Base-by-base conservation (phyloP, 192 early-diverging fungal species). In the Podila epicladia region DNA sequence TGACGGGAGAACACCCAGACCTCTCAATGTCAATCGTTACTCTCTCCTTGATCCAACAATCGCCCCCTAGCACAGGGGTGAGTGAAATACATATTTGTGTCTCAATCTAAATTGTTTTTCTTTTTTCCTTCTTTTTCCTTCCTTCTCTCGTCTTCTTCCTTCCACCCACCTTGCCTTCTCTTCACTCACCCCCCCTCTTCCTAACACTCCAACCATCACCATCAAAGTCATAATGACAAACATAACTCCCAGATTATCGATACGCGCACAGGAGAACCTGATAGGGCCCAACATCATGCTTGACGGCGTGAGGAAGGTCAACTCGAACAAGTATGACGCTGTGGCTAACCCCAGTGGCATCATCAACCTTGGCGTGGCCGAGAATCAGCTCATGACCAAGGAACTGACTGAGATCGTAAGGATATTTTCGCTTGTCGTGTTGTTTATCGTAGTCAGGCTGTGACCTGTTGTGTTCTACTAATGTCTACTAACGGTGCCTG, bases 331-430 rank as follows among this genome's bases (percentile, higher is more conserved):
- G 64, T 78, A 55, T 58, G 48, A 84, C 66, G 32, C 68, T 31
- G 62, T 68, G 12, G 58, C 59, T 35, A 95, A 95, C 64, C 89
- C 89, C 5, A 48, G 60, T 13, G 96, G 95, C 22, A 90, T 95
- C 66, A 85, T 97, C 67, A 95, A 95, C 63, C 83, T 95, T 1
- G 95, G 95, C 41, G 84, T 93, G 2, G 95, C 95, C 26, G 91
- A 94, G 63, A 97, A 96, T 76, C 67, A 83, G 58, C 87, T 95
- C 26, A 91, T 92, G 76, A 67, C 61, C 57, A 65, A 72, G 0
- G 82, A 91, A 9, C 61, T 96, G 9, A 22, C 87, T 2, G 75
- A 88, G 29, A 91, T 92, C 85, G 87, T 92, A 75, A 41, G 67
- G 59, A 7, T 22, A 61, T 4, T 9, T 22, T 38, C 33, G 29